These are phyloP conservation scores for Olyra latifolia DNA, from an alignment of 176 grass and related monocot species.

Conservation along the genomic window DNA sequence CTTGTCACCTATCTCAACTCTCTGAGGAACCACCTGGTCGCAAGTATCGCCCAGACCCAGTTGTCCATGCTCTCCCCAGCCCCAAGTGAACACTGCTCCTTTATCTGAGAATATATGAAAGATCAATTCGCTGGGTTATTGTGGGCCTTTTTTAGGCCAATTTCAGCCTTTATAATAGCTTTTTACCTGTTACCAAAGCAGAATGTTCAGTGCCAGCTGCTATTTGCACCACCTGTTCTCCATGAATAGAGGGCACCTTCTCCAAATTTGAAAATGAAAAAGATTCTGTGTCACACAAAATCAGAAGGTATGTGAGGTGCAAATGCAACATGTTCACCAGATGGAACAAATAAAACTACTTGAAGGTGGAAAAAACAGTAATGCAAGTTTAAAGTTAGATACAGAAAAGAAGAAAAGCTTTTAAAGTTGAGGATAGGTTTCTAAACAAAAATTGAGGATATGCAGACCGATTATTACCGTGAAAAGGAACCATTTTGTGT, in stretches of 20 bases:
- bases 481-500: not conserved
- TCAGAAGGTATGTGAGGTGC: not conserved
- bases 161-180: constrained; percentile 2
- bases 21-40: constrained; percentile 61
- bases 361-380: not conserved
- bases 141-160: not conserved
- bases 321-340: not conserved
- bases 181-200: constrained; percentile 65
- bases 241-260: constrained; percentile 40
- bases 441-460: not conserved
- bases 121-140: not conserved
- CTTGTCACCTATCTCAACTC: constrained; percentile 41
- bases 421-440: not conserved
- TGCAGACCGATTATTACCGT: not conserved
- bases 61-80: constrained; percentile 97
- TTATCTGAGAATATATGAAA: constrained; percentile 46
- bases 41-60: constrained; percentile 65
- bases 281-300: constrained; percentile 19
- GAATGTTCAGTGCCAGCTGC: constrained; percentile 91
- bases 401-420: not conserved
- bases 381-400: not conserved
- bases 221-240: constrained; percentile 54
- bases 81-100: constrained; percentile 76
- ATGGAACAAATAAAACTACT: constrained; percentile 11
- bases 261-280: constrained; percentile 16